Evolutionary conservation across 2,329 filamentous ascomycete genomes (phyloP), one percentile per base, ranked within the genome.

Genomic region (Ophiostoma montium): DNA sequence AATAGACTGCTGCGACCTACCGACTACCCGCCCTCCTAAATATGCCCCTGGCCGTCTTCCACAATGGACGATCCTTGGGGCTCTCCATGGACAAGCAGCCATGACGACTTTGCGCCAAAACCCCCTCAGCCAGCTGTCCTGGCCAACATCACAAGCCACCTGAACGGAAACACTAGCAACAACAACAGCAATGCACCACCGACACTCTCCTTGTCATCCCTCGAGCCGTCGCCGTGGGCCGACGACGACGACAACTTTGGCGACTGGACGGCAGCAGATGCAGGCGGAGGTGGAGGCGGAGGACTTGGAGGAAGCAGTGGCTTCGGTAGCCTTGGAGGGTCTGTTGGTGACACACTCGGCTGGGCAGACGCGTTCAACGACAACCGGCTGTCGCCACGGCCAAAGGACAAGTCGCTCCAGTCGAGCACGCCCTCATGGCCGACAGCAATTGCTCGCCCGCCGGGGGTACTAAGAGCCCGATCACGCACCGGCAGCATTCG

Each of bases 1-100:
- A 27, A 19, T 16, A 31, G 30, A 33, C 30, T 16, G 8, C 13
- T 7, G 3, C 18, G 3, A 23, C 15, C 19, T 9, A 15, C 38
- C 23, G 23, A 27, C 23, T 8, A 27, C 23, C 23, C 5, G 4
- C 23, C 23, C 23, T 8, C 23, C n/a, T 31, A 35, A 55, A 47
- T 33, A 56, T 54, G 53, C 50, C 15, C 44, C n/a, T 36, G 16
- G 27, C 30, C 18, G 36, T 31, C 32, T 30, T 41, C 35, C 51
- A 43, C 46, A 55, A 79, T 79, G 75, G 75, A 79, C 61, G 74
- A 79, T 74, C 75, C 75, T 58, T 79, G 75, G 75, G 72, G 71
- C 63, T 77, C 74, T 57, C 75, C 75, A 63, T 78, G 75, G 75
- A 68, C 70, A 12, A 46, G 42, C 42, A 44, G 16, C 42, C 19